A percentile compares a stretch with the other conserved stretches of the same genome.
Conservation (phyloP, 352 stramenopile genomes). For the Phytophthora idaei region DNA sequence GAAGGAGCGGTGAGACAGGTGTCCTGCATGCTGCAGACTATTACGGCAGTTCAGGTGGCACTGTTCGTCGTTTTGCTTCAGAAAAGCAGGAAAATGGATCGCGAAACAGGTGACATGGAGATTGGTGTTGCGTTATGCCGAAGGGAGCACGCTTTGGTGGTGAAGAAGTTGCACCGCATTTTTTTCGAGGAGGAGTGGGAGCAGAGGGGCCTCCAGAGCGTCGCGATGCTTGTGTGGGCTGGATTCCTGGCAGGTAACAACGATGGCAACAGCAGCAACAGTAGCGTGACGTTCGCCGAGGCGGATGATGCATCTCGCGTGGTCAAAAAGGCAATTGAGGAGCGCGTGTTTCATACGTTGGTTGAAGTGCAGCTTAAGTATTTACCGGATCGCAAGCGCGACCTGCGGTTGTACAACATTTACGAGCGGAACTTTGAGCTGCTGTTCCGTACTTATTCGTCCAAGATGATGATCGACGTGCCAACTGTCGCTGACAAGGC, state of each 20-base stretch:
- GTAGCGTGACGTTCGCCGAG: conserved; percentile 60
- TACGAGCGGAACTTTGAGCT: conserved; percentile 76
- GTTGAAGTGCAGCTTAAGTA: conserved; percentile 80
- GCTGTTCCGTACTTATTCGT: conserved; percentile 74
- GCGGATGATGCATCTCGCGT: conserved; percentile 51
- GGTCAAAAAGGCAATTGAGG: conserved; percentile 77
- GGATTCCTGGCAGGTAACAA: conserved; percentile 58
- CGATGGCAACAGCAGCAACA: conserved; percentile 36
- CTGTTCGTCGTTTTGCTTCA: conserved; percentile 69
- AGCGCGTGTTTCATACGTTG: conserved; percentile 70
- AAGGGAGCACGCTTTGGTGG: conserved; percentile 51
- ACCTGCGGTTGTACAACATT: conserved; percentile 71
- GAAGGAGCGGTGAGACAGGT: conserved; percentile 77
- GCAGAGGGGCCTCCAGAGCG: conserved; percentile 68
- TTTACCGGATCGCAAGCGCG: conserved; percentile 71
- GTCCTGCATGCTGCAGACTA: conserved; percentile 75
- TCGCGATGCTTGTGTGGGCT: conserved; percentile 80
- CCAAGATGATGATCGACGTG: conserved; percentile 81
- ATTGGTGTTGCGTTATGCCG: conserved; percentile 45
- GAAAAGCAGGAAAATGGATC: conserved; percentile 66
- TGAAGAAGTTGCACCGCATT: conserved; percentile 66
- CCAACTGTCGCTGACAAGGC: conserved; percentile 75
- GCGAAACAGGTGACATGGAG: conserved; percentile 59
- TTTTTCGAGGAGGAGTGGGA: conserved; percentile 76
- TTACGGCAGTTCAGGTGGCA: conserved; percentile 74